These are phyloP conservation scores for Chytridium lagenaria DNA, from an alignment of 371 early-diverging fungal species.

Conservation along the genomic window DNA sequence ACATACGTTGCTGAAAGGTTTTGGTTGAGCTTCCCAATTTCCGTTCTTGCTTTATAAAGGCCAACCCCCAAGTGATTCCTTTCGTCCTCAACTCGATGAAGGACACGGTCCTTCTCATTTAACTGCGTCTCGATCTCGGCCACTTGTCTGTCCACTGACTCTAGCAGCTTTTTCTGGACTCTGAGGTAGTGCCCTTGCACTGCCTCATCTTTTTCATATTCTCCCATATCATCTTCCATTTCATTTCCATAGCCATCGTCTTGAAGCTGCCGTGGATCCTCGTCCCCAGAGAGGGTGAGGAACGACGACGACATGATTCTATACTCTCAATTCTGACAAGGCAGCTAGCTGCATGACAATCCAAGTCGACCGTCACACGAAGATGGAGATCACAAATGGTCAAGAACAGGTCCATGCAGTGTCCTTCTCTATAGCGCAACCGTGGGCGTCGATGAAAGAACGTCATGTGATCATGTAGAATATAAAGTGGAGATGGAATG, in stretches of 20 bases:
- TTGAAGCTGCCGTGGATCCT: neutral
- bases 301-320: too few relatives aligned
- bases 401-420: too few relatives aligned
- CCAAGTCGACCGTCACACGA: too few relatives aligned
- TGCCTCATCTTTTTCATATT: conserved; percentile 16
- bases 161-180: conserved; percentile 48
- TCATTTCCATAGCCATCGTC: too few relatives aligned
- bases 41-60: conserved; percentile 45
- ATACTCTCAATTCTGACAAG: too few relatives aligned
- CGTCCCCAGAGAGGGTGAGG: too few relatives aligned
- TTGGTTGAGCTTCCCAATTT: conserved; percentile 45
- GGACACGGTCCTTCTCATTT: conserved; percentile 41
- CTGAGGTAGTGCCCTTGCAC: conserved; percentile 46
- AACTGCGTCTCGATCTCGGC: conserved; percentile 41
- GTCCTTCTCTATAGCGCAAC: too few relatives aligned
- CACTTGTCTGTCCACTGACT: conserved; percentile 48
- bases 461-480: too few relatives aligned
- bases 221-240: neutral
- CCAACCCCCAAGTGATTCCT: conserved; percentile 44
- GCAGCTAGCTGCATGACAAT: too few relatives aligned
- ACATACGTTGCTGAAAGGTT: conserved; percentile 41
- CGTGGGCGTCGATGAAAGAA: too few relatives aligned
- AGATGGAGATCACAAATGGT: too few relatives aligned
- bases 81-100: conserved; percentile 44
- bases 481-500: too few relatives aligned